Conservation (phyloP, 371 early-diverging fungal species). For the Chytridiales sp. region DNA sequence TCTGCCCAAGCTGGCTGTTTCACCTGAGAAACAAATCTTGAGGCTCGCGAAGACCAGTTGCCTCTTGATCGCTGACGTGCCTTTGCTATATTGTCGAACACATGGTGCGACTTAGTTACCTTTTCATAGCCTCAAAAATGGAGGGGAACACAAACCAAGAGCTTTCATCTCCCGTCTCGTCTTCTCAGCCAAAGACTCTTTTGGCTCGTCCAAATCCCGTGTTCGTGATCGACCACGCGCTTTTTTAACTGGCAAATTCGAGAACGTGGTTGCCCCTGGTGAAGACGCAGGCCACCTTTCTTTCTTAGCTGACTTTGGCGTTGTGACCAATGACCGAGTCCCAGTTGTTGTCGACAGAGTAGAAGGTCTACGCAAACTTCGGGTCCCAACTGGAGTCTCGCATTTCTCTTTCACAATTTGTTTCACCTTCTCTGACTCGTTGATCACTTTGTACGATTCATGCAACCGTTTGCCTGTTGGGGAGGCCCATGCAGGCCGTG, state of each 20-base stretch:
- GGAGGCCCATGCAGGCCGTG: slow-evolving; percentile 15
- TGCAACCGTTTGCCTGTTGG: slow-evolving; percentile 12
- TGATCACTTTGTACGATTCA: not conserved
- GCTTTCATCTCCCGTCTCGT: slow-evolving; percentile 12
- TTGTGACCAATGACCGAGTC: slow-evolving; percentile 2
- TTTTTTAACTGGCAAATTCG: slow-evolving; percentile 17
- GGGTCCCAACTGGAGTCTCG: not conserved
- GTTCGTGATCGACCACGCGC: not conserved
- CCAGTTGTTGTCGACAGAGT: not conserved
- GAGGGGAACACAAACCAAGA: slow-evolving; percentile 1
- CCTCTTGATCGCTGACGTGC: slow-evolving; percentile 9
- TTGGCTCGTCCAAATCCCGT: not conserved
- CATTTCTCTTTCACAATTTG: not conserved
- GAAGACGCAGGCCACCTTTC: slow-evolving; percentile 10
- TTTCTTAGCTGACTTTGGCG: not conserved
- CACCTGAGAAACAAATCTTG: slow-evolving; percentile 23
- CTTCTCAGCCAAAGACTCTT: slow-evolving; percentile 21
- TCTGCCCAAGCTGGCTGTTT: slow-evolving; percentile 32
- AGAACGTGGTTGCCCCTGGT: slow-evolving; percentile 22
- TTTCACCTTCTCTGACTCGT: not conserved
- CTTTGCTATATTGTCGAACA: slow-evolving; percentile 6
- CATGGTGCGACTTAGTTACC: not conserved
- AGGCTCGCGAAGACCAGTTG: slow-evolving; percentile 21
- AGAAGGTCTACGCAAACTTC: not conserved
- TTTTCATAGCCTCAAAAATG: not conserved